Percentiles rank a stretch among this genome's conserved stretches.
These are phyloP conservation scores for Arabis hirsuta DNA, from an alignment of 345 rosid genomes.

Conservation along the genomic window DNA sequence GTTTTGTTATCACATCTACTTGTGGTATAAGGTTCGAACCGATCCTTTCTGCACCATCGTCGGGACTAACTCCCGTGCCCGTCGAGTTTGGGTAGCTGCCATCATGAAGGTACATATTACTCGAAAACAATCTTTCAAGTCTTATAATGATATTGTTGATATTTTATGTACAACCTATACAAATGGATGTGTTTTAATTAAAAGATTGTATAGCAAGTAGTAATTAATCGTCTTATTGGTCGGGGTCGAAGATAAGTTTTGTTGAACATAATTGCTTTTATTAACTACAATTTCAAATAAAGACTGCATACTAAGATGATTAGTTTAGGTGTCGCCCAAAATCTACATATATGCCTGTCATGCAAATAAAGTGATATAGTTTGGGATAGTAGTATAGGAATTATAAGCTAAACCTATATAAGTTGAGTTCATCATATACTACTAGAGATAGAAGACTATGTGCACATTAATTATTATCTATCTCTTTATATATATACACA, in stretches of 20 bases:
- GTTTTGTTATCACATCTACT: conserved; percentile 62
- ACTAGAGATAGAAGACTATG: too few species aligned
- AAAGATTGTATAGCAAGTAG: neutral
- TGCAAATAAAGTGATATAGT: too few species aligned
- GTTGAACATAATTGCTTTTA: neutral
- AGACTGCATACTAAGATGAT: neutral
- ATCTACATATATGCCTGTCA: neutral
- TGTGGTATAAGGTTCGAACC: conserved; percentile 76
- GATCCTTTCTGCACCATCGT: conserved; percentile 77
- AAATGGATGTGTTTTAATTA: neutral
- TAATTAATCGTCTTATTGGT: neutral
- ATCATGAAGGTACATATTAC: conserved; percentile 69
- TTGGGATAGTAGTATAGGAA: too few species aligned
- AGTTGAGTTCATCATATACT: neutral
- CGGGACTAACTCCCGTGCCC: conserved; percentile 67
- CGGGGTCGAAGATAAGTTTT: neutral
- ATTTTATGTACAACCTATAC: neutral
- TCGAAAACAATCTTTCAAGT: neutral
- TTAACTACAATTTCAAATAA: neutral
- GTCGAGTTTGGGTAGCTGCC: conserved; percentile 78
- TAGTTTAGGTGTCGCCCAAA: neutral
- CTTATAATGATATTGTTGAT: neutral
- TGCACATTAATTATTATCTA: too few species aligned
- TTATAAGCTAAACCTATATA: too few species aligned
- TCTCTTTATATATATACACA: too few species aligned